Conservation (phyloP, 345 rosid species). For the Brassica carinata region DNA sequence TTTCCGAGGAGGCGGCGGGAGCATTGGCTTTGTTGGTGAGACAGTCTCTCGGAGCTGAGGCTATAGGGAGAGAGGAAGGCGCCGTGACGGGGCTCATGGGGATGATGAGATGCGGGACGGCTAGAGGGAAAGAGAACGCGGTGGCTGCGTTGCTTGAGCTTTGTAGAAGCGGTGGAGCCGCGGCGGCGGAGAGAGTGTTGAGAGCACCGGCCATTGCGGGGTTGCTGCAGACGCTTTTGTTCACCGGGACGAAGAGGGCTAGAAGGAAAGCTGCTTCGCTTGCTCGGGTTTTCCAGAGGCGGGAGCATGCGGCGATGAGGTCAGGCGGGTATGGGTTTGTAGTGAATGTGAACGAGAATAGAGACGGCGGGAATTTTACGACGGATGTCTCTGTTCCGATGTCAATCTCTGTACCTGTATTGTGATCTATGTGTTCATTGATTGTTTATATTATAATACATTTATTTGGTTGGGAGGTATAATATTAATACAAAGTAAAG, state of each 20-base stretch:
- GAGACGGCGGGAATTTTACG: constrained; percentile 28
- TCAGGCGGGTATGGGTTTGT: constrained; percentile 67
- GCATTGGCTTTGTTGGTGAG: constrained; percentile 79
- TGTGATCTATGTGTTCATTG: constrained; percentile 31
- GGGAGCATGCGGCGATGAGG: constrained; percentile 61
- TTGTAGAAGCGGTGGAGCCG: constrained; percentile 78
- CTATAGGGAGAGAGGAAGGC: constrained; percentile 71
- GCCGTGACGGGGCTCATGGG: constrained; percentile 67
- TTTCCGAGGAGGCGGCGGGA: constrained; percentile 91
- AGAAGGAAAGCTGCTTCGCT: constrained; percentile 95
- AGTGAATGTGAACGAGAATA: constrained; percentile 48
- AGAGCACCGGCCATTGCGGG: constrained; percentile 80
- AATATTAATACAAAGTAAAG: constrained; percentile 14
- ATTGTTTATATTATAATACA: constrained; percentile 36
- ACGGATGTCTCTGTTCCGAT: constrained; percentile 74
- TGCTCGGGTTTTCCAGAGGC: constrained; percentile 82
- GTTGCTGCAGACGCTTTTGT: constrained; percentile 72
- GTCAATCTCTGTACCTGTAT: constrained; percentile 53
- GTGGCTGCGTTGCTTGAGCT: constrained; percentile 92
- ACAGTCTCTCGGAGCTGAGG: constrained; percentile 73
- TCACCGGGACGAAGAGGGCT: constrained; percentile 92
- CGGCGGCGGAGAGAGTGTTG: constrained; percentile 68
- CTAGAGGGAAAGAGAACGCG: constrained; percentile 94
- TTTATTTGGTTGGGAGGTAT: constrained; percentile 45
- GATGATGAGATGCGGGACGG: constrained; percentile 91